phyloP scores from a whole-genome alignment of 208 protist genomes.

The Leishmania gerbilli region DNA sequence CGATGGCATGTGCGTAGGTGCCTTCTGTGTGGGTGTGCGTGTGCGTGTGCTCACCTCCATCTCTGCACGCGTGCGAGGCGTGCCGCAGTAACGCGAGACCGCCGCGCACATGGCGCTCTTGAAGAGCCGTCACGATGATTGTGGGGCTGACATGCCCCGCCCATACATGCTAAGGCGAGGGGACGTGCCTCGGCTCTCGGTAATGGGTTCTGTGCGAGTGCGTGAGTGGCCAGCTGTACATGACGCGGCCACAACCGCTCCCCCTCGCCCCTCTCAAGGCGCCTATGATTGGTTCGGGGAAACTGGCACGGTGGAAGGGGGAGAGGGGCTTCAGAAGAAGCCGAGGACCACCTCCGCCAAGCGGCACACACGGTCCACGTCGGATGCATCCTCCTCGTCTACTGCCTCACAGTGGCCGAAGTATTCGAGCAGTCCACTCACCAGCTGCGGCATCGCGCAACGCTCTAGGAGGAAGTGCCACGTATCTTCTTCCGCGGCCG shows the following conservation, averaged over 20 bases:
- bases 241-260: neutral
- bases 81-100: neutral
- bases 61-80: neutral
- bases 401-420: conserved; percentile 24
- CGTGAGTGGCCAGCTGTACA: neutral
- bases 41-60: neutral
- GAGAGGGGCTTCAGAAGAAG: conserved; percentile 16
- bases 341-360: conserved; percentile 17
- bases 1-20: neutral
- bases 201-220: neutral
- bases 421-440: conserved; percentile 39
- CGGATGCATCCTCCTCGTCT: conserved; percentile 27
- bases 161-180: too few relatives aligned
- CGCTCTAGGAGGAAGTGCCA: conserved; percentile 25
- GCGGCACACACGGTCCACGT: conserved; percentile 26
- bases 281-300: neutral
- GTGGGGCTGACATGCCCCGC: neutral
- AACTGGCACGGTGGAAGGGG: neutral
- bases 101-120: neutral
- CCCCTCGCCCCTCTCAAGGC: neutral
- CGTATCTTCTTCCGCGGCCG: conserved; percentile 10
- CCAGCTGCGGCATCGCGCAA: conserved; percentile 48
- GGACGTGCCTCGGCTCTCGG: neutral
- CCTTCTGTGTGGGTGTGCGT: neutral
- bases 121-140: neutral